Evolutionary conservation across 805 yeast species (phyloP).

Genomic region (Phaffomyces antillensis): DNA sequence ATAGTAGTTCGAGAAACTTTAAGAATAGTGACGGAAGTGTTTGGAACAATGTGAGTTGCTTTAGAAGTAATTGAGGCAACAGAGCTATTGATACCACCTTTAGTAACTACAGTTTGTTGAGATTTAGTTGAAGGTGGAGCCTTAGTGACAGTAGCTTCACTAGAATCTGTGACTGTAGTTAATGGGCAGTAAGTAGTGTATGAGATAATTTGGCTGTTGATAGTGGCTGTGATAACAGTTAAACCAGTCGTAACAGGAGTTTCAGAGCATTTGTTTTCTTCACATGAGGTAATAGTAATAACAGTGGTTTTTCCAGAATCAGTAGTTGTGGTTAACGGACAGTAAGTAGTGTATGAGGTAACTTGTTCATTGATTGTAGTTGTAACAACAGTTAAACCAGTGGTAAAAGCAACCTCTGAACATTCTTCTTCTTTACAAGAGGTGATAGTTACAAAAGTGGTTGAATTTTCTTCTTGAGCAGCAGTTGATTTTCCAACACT

Average conservation of each 20-base stretch:
- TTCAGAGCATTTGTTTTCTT: neutral
- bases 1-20: neutral
- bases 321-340: neutral
- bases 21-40: neutral
- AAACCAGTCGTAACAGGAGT: neutral
- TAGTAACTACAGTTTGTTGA: neutral
- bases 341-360: neutral
- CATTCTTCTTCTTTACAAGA: neutral
- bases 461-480: neutral
- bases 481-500: neutral
- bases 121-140: neutral
- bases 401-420: neutral
- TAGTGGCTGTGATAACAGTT: neutral
- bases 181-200: neutral
- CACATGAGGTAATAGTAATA: neutral
- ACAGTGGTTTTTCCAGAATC: neutral
- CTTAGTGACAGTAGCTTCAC: neutral
- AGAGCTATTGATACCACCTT: neutral
- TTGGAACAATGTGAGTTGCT: neutral
- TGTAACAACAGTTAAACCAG: constrained; percentile 2
- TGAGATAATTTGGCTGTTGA: neutral
- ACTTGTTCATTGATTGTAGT: neutral
- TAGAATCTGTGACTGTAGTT: neutral
- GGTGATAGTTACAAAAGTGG: neutral
- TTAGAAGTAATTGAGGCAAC: neutral